Evolutionary conservation across 306 rosid genomes (phyloP), one percentile per base, ranked within the genome.

Genomic region (Quercus wislizeni): DNA sequence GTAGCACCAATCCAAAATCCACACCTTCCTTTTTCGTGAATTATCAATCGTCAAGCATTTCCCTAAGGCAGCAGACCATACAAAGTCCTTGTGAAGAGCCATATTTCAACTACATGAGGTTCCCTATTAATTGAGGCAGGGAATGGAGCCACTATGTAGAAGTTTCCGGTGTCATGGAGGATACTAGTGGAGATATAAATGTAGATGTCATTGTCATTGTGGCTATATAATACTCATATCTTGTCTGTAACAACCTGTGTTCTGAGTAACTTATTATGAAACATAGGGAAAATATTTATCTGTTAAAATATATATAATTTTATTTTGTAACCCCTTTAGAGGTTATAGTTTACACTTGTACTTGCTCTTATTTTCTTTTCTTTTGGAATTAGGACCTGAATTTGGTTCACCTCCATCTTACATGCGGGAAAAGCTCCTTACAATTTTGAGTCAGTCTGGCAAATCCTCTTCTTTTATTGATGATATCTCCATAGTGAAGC

Each of bases 391-490:
- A 95, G 99, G 99, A 57, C 99, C 99, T 7, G 92, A 87, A 33
- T 96, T 90, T 85, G 99, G 97, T 81, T 82, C 96, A 28, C 87
- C 93, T 57, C 97, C 96, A 33, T 90, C 97, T 71, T 85, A 90
- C 76, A 80, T 81, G 71, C 88, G 96, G 71, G 88, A 88, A 80
- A 96, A 93, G 85, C 87, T 96, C 71, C 90, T 89, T 30, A 89
- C 90, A 6, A 61, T 91, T 76, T 85, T 96, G 85, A 88, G 93
- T 56, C 96, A 91, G 78, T 87, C 81, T 74, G 93, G 96, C 57
- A 93, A 84, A 85, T 87, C 83, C 51, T 83, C 96, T 28, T 90
- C 98, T 21, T 81, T 93, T 87, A 81, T 96, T 72, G 99, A 93
- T 84, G 88, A 96, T 78, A 76, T 96, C 81, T 88, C 93, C 25